Evolutionary conservation across 2,329 filamentous ascomycete species (phyloP), one percentile per base, ranked within the genome.

Genomic region (Botrytis galanthina): DNA sequence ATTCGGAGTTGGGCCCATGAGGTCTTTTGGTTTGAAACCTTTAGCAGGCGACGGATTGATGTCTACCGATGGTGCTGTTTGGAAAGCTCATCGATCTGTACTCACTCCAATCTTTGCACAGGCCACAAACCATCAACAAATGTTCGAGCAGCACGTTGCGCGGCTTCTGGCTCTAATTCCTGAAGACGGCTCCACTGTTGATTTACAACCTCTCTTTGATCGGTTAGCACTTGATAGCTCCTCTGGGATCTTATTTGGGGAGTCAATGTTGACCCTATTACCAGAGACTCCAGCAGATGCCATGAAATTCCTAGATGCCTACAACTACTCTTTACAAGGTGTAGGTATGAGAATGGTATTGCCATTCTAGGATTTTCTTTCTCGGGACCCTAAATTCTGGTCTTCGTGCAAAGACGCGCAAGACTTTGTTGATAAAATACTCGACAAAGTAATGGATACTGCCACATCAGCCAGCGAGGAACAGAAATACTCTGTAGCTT

Each of bases 171-270:
- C 51, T 0, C 5, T 59, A 5, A 73, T 70, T 57, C 70, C 70
- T 14, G 26, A 61, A 63, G 73, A 74, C 37, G 68, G 72, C 35
- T 48, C 44, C 4, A 71, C 64, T 20, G 10, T 74, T 70, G 64
- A 74, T n/a, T 1, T 74, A 12, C 70, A 69, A 22, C 71, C 71
- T 3, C 54, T 69, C 0, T 69, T 39, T 18, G 48, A 68, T 4
- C 63, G 46, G 63, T 81, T 89, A 35, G 88, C 87, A 0, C 83
- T 90, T 39, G 87, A 90, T 75, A 85, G 84, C 0, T 85, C 87
- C 0, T 90, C 87, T 0, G 85, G 87, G 62, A 90, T 92, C 76
- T 83, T 93, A 26, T 91, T 92, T 73, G 90, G 91, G 12, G 84
- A 89, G 77, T 87, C 86, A 0, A 54, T 16, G 1, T 39, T 32